phyloP scores from a whole-genome alignment of 495 filamentous ascomycete genomes.

The Penicillium coprophilum region DNA sequence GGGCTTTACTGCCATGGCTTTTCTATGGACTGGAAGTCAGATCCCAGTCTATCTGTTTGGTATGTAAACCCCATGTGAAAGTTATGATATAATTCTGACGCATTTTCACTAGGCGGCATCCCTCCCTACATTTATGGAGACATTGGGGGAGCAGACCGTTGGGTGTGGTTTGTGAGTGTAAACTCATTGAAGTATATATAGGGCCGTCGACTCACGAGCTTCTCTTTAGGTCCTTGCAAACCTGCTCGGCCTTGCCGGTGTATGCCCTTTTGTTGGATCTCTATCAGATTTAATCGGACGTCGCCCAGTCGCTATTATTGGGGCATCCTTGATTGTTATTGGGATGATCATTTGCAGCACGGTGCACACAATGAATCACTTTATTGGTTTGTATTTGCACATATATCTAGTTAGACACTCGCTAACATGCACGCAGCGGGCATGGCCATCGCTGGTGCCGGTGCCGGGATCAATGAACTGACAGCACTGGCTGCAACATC shows the following conservation, averaged over 20 bases:
- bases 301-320: constrained; percentile 64
- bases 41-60: constrained; percentile 64
- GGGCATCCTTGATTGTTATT: constrained; percentile 56
- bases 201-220: neutral
- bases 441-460: constrained; percentile 61
- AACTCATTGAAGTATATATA: too few species aligned
- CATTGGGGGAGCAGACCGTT: constrained; percentile 65
- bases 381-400: constrained; percentile 56
- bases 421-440: constrained; percentile 43
- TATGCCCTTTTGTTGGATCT: constrained; percentile 71
- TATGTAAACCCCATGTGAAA: constrained; percentile 15
- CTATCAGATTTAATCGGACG: constrained; percentile 69
- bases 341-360: constrained; percentile 68
- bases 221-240: constrained; percentile 55
- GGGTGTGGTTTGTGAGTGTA: constrained; percentile 65
- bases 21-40: constrained; percentile 65
- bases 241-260: constrained; percentile 63
- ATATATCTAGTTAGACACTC: neutral
- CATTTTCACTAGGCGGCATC: constrained; percentile 45
- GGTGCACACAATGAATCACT: constrained; percentile 64
- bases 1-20: constrained; percentile 62
- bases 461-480: constrained; percentile 63
- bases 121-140: constrained; percentile 64
- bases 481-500: constrained; percentile 68
- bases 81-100: neutral